Evolutionary conservation across 768 basidiomycete species (phyloP), one percentile per base, ranked within the genome.

Genomic region (Mycena venus): DNA sequence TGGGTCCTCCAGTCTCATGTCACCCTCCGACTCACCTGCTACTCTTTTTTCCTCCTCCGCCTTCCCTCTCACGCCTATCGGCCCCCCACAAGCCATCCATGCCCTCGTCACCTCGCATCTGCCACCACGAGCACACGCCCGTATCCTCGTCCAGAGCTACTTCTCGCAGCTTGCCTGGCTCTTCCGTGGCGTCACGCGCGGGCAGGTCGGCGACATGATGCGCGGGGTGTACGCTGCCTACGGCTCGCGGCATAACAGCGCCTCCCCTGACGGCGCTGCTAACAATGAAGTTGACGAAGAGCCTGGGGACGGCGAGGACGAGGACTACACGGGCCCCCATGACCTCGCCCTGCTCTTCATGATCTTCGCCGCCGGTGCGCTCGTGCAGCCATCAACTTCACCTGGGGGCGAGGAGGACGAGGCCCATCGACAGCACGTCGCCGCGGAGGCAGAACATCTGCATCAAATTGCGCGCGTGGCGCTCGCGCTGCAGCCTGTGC

Each of bases 1-100:
- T 19, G 17, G 17, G 31, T 25, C 34, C 47, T 34, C 34, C 25
- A 31, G 27, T 10, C 31, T 34, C 56, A 32, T 51, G 19, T 44
- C 67, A 17, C 56, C 56, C 29, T 21, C 40, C n/a, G 70, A 64
- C 10, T 73, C 80, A 10, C 63, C 70, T 34, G 77, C 64, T 2
- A 70, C 70, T 0, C 69, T 85, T 19, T 85, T 87, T 74, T 92
- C 93, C 80, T 90, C 92, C 6, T 87, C 86, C 47, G 83, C 88
- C 25, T 94, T 93, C 79, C 92, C 92, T 0, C 91, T 93, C 79
- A 91, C 90, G 0, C 92, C 92, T 23, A 81, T 90, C 75, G 91
- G 91, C 23, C 81, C 87, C 5, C 78, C 88, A 2, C 75, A 81
- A 10, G 85, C 86, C 32, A 86, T 91, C 36, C 88, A 88, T 65